Conservation (phyloP, 371 early-diverging fungal genomes). For the Smittium mucronatum region DNA sequence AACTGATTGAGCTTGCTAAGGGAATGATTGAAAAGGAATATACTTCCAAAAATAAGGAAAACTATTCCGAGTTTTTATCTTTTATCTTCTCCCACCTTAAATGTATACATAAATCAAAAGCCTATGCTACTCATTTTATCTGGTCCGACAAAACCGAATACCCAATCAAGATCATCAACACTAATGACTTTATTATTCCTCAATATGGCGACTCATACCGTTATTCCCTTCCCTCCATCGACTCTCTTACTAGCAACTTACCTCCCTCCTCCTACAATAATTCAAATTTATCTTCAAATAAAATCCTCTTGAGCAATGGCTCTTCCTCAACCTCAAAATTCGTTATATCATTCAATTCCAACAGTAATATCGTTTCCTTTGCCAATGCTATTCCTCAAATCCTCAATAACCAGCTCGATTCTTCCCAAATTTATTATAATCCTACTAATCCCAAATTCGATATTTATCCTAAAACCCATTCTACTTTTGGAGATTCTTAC, state of each 20-base stretch:
- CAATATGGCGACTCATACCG: background rate
- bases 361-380: background rate
- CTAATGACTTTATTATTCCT: background rate
- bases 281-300: background rate
- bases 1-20: background rate
- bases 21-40: background rate
- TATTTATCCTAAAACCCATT: background rate
- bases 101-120: background rate
- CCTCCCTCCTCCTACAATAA: background rate
- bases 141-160: constrained; percentile 8
- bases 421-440: background rate
- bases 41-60: background rate
- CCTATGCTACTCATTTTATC: constrained; percentile 1
- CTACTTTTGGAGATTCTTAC: background rate
- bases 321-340: background rate
- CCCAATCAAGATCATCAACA: background rate
- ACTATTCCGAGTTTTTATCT: background rate
- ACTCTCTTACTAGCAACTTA: background rate
- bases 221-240: background rate
- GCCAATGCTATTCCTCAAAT: background rate
- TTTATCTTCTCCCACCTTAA: background rate
- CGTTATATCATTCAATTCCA: background rate
- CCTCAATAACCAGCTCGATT: background rate
- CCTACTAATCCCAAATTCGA: background rate
- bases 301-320: background rate